These are phyloP conservation scores for Calocybe gangraenosa DNA, from an alignment of 768 basidiomycete genomes.

Conservation along the genomic window DNA sequence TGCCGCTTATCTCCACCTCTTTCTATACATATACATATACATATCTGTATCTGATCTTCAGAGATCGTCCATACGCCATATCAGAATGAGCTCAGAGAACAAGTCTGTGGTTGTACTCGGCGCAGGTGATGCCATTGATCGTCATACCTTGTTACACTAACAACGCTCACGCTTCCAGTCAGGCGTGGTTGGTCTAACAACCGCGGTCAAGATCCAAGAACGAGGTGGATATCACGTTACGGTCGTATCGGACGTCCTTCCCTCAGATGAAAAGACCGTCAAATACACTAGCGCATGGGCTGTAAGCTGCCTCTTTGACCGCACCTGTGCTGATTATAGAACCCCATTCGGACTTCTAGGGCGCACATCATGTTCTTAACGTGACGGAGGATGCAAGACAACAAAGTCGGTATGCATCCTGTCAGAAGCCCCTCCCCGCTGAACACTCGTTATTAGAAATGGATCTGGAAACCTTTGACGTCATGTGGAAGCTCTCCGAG, in stretches of 20 bases:
- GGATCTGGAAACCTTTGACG: conserved; percentile 70
- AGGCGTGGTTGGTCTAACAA: conserved; percentile 80
- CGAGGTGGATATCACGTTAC: conserved; percentile 58
- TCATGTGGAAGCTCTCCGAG: conserved; percentile 69
- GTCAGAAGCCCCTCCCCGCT: background rate
- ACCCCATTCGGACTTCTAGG: conserved; percentile 41
- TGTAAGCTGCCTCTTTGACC: conserved; percentile 34
- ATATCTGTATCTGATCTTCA: background rate
- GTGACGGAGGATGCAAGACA: conserved; percentile 48
- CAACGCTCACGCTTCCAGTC: background rate
- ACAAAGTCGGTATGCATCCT: conserved; percentile 37
- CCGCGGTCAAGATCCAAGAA: conserved; percentile 68
- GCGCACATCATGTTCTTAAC: conserved; percentile 73
- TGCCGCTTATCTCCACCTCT: too few relatives aligned
- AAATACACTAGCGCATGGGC: conserved; percentile 83
- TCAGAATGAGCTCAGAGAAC: background rate
- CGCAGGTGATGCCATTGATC: conserved; percentile 12
- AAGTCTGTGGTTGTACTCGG: conserved; percentile 18
- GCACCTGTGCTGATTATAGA: background rate
- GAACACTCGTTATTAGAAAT: conserved; percentile 44
- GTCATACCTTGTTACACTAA: background rate
- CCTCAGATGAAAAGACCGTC: conserved; percentile 69
- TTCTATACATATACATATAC: background rate
- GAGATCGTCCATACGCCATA: too few relatives aligned
- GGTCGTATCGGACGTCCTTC: conserved; percentile 67